Base-by-base conservation (phyloP, 371 early-diverging fungal genomes). In the Mycotypha africana region DNA sequence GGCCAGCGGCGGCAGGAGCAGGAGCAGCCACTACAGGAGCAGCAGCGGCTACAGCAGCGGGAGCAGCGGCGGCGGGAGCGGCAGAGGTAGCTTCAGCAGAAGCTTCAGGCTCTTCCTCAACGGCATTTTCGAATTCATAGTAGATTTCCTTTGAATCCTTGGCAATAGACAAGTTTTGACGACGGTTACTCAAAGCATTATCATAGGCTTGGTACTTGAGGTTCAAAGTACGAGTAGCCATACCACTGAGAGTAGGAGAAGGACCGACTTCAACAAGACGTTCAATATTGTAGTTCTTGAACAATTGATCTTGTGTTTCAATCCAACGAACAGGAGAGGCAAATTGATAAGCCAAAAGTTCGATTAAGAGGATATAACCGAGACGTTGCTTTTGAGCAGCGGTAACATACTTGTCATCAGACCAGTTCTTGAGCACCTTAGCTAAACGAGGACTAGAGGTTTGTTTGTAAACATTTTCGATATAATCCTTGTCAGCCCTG, bases 251-350 rank as follows among this genome's bases (percentile, higher is more conserved):
- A 36, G 93, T 89, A 20, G 95, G 91, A 42, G 85, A 79, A 25
- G 94, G 94, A 28, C 96, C 97, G 20, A 95, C 76, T 65, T 97
- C 97, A 30, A 97, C 88, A 45, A 97, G 61, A 31, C 95, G 85
- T 54, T 86, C 85, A 41, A 95, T 84, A 21, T 84, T 67, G 64
- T 78, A 84, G 55, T 85, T 74, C 70, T 78, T 79, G 76, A 95
- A 86, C 38, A 95, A 72, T 41, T 80, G 76, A 51, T 95, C 95
- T 69, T 97, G 97, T n/a, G 96, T 97, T 67, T 95, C 94, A 50
- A 97, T 97, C 97, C 97, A 95, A 51, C 92, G 84, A 31, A 97
- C 96, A 45, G 95, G 88, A 35, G 89, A 86, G 24, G 90, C 89
- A 52, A 95, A 93, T 76, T 97, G 96, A 65, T 94, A 91, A 28